Conservation (phyloP, 2,329 filamentous ascomycete genomes). For the Phaeosphaeriaceae sp. region DNA sequence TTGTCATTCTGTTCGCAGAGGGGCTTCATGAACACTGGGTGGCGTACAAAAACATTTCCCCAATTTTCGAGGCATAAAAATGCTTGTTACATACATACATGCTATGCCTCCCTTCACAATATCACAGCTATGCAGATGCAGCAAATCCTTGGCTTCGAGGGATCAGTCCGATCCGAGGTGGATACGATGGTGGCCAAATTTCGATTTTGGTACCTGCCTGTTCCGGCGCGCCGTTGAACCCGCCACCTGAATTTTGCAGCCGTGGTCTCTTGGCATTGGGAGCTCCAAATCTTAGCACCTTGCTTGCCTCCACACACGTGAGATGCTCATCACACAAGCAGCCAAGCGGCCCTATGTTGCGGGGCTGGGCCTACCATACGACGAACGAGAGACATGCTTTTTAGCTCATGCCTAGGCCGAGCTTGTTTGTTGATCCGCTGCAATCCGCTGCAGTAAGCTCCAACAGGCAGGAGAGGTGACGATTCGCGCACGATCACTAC, state of each 20-base stretch:
- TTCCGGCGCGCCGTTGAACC: conserved; percentile 18
- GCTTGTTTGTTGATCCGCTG: conserved; percentile 29
- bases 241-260: conserved; percentile 5
- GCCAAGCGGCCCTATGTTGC: conserved; percentile 26
- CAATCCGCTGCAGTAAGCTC: conserved; percentile 18
- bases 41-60: too few species aligned
- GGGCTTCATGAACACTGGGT: too few species aligned
- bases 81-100: too few species aligned
- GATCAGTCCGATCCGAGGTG: too few species aligned
- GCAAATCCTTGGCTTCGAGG: not conserved
- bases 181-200: not conserved
- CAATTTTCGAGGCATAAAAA: too few species aligned
- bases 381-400: conserved; percentile 30
- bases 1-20: too few species aligned
- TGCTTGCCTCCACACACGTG: conserved; percentile 9
- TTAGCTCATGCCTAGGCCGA: conserved; percentile 24
- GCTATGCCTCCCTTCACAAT: too few species aligned
- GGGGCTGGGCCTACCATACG: conserved; percentile 23
- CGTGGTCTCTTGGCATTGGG: not conserved
- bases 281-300: conserved; percentile 22
- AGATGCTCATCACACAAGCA: conserved; percentile 8
- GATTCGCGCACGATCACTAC: conserved; percentile 9
- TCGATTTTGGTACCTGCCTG: conserved; percentile 18
- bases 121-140: too few species aligned
- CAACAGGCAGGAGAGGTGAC: conserved; percentile 30